Conservation (phyloP, 2,329 filamentous ascomycete species). For the Calonectria leucothoes region DNA sequence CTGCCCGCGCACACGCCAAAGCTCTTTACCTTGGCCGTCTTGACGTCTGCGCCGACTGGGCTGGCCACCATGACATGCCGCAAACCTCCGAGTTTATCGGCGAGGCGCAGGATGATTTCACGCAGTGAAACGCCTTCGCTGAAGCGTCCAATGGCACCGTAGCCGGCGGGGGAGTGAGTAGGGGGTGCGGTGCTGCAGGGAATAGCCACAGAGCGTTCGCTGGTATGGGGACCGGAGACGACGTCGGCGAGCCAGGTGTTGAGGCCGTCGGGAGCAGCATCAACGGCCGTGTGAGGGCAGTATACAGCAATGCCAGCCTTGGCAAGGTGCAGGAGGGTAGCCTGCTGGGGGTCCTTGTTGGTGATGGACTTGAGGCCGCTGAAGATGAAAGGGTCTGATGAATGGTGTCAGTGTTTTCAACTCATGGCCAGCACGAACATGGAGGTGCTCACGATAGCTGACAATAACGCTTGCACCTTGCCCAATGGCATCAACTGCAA, state of each 20-base stretch:
- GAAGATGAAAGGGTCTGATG: constrained; percentile 93
- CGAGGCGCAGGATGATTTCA: constrained; percentile 64
- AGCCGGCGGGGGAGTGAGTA: constrained; percentile 61
- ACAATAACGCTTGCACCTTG: constrained; percentile 83
- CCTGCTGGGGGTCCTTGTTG: constrained; percentile 85
- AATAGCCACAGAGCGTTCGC: constrained; percentile 56
- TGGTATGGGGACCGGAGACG: constrained; percentile 68
- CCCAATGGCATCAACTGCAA: constrained; percentile 89
- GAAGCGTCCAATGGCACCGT: constrained; percentile 63
- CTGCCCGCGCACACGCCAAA: constrained; percentile 93
- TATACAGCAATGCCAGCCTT: constrained; percentile 94
- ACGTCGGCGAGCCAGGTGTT: constrained; percentile 96
- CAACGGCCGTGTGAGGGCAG: constrained; percentile 93
- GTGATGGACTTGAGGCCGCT: constrained; percentile 90
- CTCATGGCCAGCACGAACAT: not conserved
- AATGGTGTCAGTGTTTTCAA: not conserved
- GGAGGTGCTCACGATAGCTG: constrained; percentile 76
- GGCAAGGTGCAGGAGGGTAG: constrained; percentile 82
- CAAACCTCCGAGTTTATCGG: constrained; percentile 76
- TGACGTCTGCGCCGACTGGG: constrained; percentile 60
- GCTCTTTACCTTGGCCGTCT: constrained; percentile 64
- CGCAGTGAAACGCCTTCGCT: constrained; percentile 50
- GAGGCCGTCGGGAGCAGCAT: constrained; percentile 85
- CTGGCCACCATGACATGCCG: constrained; percentile 61
- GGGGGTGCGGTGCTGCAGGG: constrained; percentile 56